Base-by-base conservation (phyloP, 257 asterid species). In the Vinca minor region DNA sequence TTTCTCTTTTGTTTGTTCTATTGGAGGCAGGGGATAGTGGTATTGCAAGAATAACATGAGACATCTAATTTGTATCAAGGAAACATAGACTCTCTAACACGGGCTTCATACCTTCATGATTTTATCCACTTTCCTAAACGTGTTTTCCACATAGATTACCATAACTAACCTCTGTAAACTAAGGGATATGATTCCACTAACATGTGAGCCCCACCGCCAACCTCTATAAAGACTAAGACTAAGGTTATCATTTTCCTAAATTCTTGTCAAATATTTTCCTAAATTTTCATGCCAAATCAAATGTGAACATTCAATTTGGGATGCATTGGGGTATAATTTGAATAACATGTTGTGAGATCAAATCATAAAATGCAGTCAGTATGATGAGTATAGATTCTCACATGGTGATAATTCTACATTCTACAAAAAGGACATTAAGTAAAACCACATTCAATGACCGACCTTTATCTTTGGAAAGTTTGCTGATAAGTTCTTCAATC, bases 381-480 rank as follows among this genome's bases (percentile, higher is more conserved):
- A 54, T 4, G 39, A 31, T 21, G 5, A 56, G 45, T 25, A n/a
- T 41, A 55, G 18, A 42, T 28, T 31, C 42, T 31, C 38, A 38
- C 31, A 25, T 4, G 21, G 11, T 46, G 66, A 15, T 23, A 29
- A 59, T 67, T 20, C n/a, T 9, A n/a, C n/a, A n/a, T n/a, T n/a
- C n/a, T n/a, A n/a, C n/a, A n/a, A 18, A 61, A 64, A 45, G 54
- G 59, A 69, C 65, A 65, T 62, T 15, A 65, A 55, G 59, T 47
- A 59, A n/a, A 63, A 69, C 26, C 20, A 61, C 60, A 42, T 23
- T 14, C 55, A 3, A 59, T 13, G 65, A 71, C 88, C 34, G 66
- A 92, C 98, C 98, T 87, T 77, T 81, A 78, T 92, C 98, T 78
- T 92, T 92, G 74, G 98, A 85, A 48, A 92, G 92, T 49, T 85